Evolutionary conservation across 1,284 basidiomycete genomes (phyloP), one percentile per base, ranked within the genome.

Genomic region (Ustilago trichophora): DNA sequence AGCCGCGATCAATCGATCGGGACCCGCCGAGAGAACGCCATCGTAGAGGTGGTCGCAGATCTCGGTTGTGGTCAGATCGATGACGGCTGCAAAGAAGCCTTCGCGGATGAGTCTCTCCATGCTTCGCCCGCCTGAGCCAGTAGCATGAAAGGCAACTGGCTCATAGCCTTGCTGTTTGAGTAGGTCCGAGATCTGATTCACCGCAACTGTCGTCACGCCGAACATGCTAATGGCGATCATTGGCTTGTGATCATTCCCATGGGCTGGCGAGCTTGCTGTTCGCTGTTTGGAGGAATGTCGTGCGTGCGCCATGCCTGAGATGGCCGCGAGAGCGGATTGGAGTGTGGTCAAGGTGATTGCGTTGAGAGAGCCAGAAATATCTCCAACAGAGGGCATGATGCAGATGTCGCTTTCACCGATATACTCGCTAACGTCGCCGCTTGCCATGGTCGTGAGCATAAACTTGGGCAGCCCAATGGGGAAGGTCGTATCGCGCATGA

Each of bases 201-300:
- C 65, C 3, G 49, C 54, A 3, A 35, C 42, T 2, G 65, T 69
- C 3, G 65, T 69, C 25, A 69, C 65, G 19, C 65, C 65, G 37
- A 69, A 69, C 65, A 69, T 69, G 47, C 43, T 54, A 37, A 69
- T 46, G 6, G 65, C 65, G 3, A 69, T 49, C 54, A 64, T 49
- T 0, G 65, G 58, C 32, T 51, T 68, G 33, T 52, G 36, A 13
- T 40, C 34, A 7, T 42, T 26, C 21, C 29, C 13, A 26, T 22
- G 7, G 8, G 24, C 9, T 13, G 22, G 2, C 15, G 37, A 19
- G 6, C 26, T 6, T 13, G 22, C 8, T 7, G n/a, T 6, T 4
- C 31, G 34, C 44, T 33, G n/a, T 25, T 24, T 44, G 4, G 47
- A 42, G 18, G n/a, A 19, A 12, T 31, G 49, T 7, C 36, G 34